Base-by-base conservation (phyloP, 345 rosid species). In the Gossypium turneri region DNA sequence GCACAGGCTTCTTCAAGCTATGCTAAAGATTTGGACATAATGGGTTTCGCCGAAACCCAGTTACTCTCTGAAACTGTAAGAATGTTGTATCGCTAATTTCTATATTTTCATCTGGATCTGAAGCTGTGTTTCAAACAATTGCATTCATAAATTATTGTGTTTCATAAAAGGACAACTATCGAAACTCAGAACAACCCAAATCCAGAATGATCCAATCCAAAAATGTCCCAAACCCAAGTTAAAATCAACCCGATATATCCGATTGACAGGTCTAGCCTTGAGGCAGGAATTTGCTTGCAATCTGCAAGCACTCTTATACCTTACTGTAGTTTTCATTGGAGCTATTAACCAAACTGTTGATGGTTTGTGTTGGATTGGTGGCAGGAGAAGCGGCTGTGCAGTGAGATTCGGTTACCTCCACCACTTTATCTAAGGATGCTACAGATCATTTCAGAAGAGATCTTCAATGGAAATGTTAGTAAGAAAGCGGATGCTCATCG, bases 341-440 rank as follows among this genome's bases (percentile, higher is more conserved):
- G 17, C 60, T 20, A n/a, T 52, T 41, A 13, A 24, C 45, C 53
- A 60, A 77, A 56, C 25, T n/a, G 12, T 43, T 4, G 25, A 59
- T 77, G 73, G 41, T 29, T 34, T 69, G 50, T 73, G 24, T 51
- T 2, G 52, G 67, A 78, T 75, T 55, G 45, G 50, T 75, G 76
- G 81, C 94, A 95, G 98, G 98, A 95, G 90, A 95, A 91, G 83
- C 90, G 88, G 59, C 81, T 93, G 3, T 95, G 98, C 78, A 75
- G 78, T 1, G 99, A 93, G 82, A 83, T 82, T 43, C 87, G 89
- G 84, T 67, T 95, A 68, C 86, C 93, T 38, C 91, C 98, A 4
- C 91, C 95, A 1, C 79, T 87, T 4, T 95, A 91, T 82, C 94
- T 95, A 17, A 87, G 81, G 79, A 93, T 95, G 94, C 98, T 85